Evolutionary conservation across 345 rosid species (phyloP).

Genomic region (Gossypium thurberi): DNA sequence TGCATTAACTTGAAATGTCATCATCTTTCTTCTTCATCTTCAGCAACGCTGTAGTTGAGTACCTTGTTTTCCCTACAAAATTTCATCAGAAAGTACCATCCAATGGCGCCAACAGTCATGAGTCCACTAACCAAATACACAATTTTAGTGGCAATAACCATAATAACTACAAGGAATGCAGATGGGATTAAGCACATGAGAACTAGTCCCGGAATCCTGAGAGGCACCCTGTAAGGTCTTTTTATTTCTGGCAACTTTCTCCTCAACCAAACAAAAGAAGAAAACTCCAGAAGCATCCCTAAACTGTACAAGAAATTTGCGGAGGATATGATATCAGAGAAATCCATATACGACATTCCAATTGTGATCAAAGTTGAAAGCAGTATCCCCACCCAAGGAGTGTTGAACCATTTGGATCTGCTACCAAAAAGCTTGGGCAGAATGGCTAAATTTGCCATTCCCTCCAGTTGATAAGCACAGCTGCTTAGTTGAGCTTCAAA

Average conservation of each 20-base stretch:
- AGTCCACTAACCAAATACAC: neutral
- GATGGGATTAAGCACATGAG: neutral
- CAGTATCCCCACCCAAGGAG: neutral
- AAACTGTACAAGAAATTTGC: neutral
- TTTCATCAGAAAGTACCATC: neutral
- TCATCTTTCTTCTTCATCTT: neutral
- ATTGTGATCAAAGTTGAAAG: neutral
- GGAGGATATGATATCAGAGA: neutral
- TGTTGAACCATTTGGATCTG: neutral
- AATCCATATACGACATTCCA: neutral
- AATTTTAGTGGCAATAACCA: neutral
- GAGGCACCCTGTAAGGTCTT: neutral
- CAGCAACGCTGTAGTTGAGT: neutral
- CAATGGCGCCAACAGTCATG: neutral
- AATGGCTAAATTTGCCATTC: neutral
- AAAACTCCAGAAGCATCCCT: neutral
- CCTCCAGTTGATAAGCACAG: neutral
- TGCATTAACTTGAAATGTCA: neutral
- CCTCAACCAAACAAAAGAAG: neutral
- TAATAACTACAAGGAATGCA: neutral
- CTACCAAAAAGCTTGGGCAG: neutral
- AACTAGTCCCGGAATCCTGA: neutral
- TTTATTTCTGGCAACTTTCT: neutral
- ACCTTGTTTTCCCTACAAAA: neutral
- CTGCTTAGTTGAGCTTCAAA: neutral